These are phyloP conservation scores for Phytophthora lateralis DNA, from an alignment of 352 stramenopile species.

Conservation along the genomic window DNA sequence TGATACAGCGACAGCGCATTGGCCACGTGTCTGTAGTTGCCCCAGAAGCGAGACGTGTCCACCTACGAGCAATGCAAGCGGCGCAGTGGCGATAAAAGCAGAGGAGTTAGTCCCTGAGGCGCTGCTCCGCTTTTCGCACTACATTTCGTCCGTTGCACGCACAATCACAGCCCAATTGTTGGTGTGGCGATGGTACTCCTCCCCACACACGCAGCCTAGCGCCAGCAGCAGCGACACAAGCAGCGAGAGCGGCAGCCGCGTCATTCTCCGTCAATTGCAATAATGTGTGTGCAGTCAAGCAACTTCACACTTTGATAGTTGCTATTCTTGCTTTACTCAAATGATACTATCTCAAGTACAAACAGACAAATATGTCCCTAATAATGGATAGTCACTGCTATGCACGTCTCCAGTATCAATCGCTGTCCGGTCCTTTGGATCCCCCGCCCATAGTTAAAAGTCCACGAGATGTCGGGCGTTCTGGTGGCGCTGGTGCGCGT, in stretches of 20 bases:
- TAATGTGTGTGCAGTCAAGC: slow-evolving; percentile 11
- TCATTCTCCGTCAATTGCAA: slow-evolving; percentile 23
- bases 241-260: slow-evolving; percentile 24
- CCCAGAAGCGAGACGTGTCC: slow-evolving; percentile 96
- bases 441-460: neutral
- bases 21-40: slow-evolving; percentile 97
- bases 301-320: neutral
- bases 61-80: slow-evolving; percentile 51
- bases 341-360: neutral
- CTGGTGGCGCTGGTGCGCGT: slow-evolving; percentile 69
- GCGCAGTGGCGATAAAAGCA: neutral
- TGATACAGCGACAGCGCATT: slow-evolving; percentile 96
- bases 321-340: neutral
- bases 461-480: slow-evolving; percentile 31
- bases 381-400: slow-evolving; percentile 5
- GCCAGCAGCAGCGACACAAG: slow-evolving; percentile 36
- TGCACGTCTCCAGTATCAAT: neutral
- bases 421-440: neutral
- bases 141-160: neutral
- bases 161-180: slow-evolving; percentile 91
- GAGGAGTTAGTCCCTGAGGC: neutral
- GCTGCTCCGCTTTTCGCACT: neutral
- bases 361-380: neutral
- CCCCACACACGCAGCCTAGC: slow-evolving; percentile 19
- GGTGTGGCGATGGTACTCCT: slow-evolving; percentile 73